Conservation (phyloP, 768 basidiomycete genomes). For the Lentinus tigrinus region DNA sequence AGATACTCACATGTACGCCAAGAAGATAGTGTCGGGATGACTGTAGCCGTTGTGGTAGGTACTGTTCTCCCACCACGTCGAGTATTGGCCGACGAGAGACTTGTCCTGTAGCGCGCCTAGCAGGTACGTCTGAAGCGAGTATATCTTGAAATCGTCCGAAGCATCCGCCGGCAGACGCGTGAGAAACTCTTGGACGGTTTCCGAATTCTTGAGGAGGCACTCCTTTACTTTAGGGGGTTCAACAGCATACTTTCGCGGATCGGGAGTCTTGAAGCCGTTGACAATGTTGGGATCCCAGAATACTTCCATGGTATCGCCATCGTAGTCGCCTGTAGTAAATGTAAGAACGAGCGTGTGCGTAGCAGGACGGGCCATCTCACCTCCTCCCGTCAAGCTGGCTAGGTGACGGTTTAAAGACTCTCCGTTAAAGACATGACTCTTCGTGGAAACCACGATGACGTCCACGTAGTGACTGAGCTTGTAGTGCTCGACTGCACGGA, state of each 20-base stretch:
- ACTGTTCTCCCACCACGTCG: constrained; percentile 51
- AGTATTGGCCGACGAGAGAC: constrained; percentile 51
- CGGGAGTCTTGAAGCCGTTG: constrained; percentile 50
- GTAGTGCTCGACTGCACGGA: constrained; percentile 52
- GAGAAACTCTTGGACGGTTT: constrained; percentile 45
- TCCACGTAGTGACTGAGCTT: constrained; percentile 50
- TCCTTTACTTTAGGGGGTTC: constrained; percentile 44
- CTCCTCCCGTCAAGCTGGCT: constrained; percentile 64
- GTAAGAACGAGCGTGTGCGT: not conserved
- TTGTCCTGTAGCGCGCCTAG: constrained; percentile 48
- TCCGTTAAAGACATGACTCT: constrained; percentile 25
- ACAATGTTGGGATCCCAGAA: constrained; percentile 63
- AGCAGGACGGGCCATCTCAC: constrained; percentile 30
- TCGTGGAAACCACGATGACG: constrained; percentile 47
- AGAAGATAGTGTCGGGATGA: constrained; percentile 44
- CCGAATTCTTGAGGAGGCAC: constrained; percentile 43
- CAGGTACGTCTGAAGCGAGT: constrained; percentile 47
- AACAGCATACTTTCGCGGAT: constrained; percentile 40
- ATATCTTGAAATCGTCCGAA: constrained; percentile 28
- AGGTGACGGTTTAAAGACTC: constrained; percentile 38
- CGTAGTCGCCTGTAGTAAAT: constrained; percentile 56
- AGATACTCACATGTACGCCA: constrained; percentile 56
- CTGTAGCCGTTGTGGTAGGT: constrained; percentile 53
- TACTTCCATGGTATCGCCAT: constrained; percentile 60
- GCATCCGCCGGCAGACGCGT: constrained; percentile 21